A percentile compares a stretch with the other conserved stretches of the same genome.
Conservation (phyloP, 257 asterid species). For the Leonotis leonurus region DNA sequence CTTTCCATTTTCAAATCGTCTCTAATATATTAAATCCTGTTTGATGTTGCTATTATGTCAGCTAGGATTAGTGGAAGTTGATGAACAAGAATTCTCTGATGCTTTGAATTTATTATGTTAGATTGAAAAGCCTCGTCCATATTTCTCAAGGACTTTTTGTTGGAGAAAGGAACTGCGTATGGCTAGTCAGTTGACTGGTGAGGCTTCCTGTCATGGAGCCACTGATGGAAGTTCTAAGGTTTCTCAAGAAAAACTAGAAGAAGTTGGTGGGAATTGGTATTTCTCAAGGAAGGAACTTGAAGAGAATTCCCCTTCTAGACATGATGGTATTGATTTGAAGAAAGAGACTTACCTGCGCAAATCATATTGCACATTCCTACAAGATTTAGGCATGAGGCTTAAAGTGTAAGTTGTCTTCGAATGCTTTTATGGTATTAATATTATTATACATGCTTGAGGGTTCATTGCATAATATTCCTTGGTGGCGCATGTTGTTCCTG, state of each 20-base stretch:
- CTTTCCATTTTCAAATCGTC: neutral
- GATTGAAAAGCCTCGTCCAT: slow-evolving; percentile 13
- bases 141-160: slow-evolving; percentile 10
- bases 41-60: neutral
- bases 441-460: neutral
- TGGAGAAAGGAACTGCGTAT: slow-evolving; percentile 37
- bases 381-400: slow-evolving; percentile 89
- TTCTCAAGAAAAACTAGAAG: slow-evolving; percentile 62
- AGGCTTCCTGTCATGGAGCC: slow-evolving; percentile 59
- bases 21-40: neutral
- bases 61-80: slow-evolving; percentile 8
- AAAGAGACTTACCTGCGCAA: slow-evolving; percentile 79
- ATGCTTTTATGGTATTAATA: neutral
- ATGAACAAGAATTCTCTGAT: slow-evolving; percentile 21
- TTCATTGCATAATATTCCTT: neutral
- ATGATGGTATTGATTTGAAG: slow-evolving; percentile 76
- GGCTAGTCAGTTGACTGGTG: slow-evolving; percentile 64
- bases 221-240: slow-evolving; percentile 42
- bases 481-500: neutral
- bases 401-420: slow-evolving; percentile 64
- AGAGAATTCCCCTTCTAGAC: slow-evolving; percentile 80
- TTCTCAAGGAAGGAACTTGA: slow-evolving; percentile 79
- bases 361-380: slow-evolving; percentile 78
- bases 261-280: slow-evolving; percentile 73
- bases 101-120: slow-evolving; percentile 20